Percentiles rank a stretch among this genome's conserved stretches.
These are phyloP conservation scores for Sclerotiophoma versabilis DNA, from an alignment of 2,329 filamentous ascomycete species.

Conservation along the genomic window DNA sequence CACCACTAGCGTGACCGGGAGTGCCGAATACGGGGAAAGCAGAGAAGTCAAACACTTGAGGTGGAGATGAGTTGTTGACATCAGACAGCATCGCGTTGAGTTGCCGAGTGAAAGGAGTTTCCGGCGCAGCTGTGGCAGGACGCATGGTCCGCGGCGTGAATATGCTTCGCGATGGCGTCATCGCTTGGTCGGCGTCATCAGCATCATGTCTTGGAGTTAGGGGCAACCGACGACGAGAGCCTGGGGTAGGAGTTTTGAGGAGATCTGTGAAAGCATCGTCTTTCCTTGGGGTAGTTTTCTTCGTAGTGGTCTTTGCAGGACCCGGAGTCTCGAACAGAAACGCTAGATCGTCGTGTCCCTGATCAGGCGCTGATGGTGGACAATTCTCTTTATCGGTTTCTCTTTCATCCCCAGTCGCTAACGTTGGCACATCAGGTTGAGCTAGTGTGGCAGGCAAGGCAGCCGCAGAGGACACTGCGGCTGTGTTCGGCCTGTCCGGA, in stretches of 20 bases:
- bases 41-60: slow-evolving; percentile 41
- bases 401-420: background rate
- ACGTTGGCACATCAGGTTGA: background rate
- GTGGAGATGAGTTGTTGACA: slow-evolving; percentile 39
- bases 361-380: slow-evolving; percentile 46
- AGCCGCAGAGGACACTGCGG: background rate
- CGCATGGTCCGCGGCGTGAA: slow-evolving; percentile 45
- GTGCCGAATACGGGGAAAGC: slow-evolving; percentile 47
- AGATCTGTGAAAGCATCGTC: slow-evolving; percentile 60
- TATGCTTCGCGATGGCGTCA: slow-evolving; percentile 49
- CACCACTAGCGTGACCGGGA: slow-evolving; percentile 29
- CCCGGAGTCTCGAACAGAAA: slow-evolving; percentile 71
- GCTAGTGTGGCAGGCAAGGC: background rate
- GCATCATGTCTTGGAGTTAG: slow-evolving; percentile 43
- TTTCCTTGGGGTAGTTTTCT: slow-evolving; percentile 65
- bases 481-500: background rate
- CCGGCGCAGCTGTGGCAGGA: slow-evolving; percentile 40
- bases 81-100: slow-evolving; percentile 66
- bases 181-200: slow-evolving; percentile 26
- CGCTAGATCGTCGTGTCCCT: slow-evolving; percentile 61
- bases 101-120: slow-evolving; percentile 68
- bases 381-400: slow-evolving; percentile 65
- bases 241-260: slow-evolving; percentile 56
- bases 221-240: slow-evolving; percentile 45
- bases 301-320: slow-evolving; percentile 60